Evolutionary conservation across 148 eudicot genomes (phyloP).

Genomic region (Nepenthes gracilis): DNA sequence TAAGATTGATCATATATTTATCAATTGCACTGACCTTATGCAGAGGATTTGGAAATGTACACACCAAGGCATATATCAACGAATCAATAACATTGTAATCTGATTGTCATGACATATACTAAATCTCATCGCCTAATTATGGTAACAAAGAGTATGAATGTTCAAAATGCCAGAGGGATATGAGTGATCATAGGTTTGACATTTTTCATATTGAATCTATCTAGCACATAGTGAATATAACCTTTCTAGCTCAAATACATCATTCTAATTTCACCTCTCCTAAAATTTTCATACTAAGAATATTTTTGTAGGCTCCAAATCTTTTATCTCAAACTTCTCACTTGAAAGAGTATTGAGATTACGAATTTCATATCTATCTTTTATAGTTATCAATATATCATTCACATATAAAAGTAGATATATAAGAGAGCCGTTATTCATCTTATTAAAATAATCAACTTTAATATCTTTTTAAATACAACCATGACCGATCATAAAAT

Average conservation of each 20-base stretch:
- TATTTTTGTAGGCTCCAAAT: background rate
- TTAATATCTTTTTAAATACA: background rate
- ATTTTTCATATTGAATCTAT: background rate
- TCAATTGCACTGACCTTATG: conserved; percentile 2
- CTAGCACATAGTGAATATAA: conserved; percentile 4
- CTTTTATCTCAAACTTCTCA: background rate
- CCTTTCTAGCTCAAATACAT: background rate
- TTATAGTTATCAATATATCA: background rate
- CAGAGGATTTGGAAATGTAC: too few relatives aligned
- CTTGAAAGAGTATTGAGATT: background rate
- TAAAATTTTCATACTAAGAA: background rate
- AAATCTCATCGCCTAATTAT: background rate
- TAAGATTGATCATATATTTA: too few relatives aligned
- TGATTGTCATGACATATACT: too few relatives aligned
- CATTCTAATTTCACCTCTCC: background rate
- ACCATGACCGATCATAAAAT: conserved; percentile 1
- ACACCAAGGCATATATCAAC: too few relatives aligned
- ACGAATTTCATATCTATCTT: background rate
- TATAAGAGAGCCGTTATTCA: background rate
- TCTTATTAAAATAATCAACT: conserved; percentile 1
- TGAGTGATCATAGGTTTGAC: background rate
- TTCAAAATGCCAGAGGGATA: background rate
- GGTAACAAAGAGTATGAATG: background rate
- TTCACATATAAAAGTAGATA: background rate
- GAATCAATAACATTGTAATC: too few relatives aligned